Percentiles rank a stretch among this genome's conserved stretches.
phyloP scores from a whole-genome alignment of 73 alveolate species.

The Stentor coeruleus region DNA sequence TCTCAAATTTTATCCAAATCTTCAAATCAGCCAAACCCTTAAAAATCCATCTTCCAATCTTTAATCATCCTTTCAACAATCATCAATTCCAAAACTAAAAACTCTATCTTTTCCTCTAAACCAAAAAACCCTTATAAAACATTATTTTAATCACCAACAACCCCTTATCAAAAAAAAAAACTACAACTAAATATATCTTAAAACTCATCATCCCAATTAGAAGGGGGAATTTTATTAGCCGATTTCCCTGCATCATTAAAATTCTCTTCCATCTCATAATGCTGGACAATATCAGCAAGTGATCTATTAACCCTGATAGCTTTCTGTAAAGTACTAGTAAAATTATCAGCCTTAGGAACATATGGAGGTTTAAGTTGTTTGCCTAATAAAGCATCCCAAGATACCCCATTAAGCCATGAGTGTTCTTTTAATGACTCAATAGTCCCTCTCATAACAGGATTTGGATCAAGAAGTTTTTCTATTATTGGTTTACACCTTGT shows the following conservation, averaged over 20 bases:
- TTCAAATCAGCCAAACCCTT: no score
- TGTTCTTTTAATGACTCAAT: background rate
- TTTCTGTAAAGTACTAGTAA: background rate
- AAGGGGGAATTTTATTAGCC: background rate
- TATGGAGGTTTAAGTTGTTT: conserved; percentile 67
- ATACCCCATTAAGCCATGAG: conserved; percentile 26
- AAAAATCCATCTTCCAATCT: no score
- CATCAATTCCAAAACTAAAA: no score
- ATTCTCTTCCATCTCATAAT: background rate
- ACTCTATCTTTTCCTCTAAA: no score
- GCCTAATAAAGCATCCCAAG: conserved; percentile 39
- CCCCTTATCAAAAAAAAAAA: no score
- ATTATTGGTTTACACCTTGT: background rate
- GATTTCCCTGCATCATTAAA: background rate
- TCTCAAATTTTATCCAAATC: no score
- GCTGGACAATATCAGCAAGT: background rate
- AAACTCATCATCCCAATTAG: background rate
- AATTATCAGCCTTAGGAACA: conserved; percentile 46
- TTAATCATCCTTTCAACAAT: no score
- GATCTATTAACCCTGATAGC: background rate
- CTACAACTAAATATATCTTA: no score
- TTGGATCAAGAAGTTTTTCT: conserved; percentile 15
- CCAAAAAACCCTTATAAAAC: no score
- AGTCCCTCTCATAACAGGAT: conserved; percentile 18
- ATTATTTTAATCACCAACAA: no score